A percentile compares a stretch with the other conserved stretches of the same genome.
These are phyloP conservation scores for Aspergillus sp. DNA, from an alignment of 2,329 filamentous ascomycete genomes.

Conservation along the genomic window DNA sequence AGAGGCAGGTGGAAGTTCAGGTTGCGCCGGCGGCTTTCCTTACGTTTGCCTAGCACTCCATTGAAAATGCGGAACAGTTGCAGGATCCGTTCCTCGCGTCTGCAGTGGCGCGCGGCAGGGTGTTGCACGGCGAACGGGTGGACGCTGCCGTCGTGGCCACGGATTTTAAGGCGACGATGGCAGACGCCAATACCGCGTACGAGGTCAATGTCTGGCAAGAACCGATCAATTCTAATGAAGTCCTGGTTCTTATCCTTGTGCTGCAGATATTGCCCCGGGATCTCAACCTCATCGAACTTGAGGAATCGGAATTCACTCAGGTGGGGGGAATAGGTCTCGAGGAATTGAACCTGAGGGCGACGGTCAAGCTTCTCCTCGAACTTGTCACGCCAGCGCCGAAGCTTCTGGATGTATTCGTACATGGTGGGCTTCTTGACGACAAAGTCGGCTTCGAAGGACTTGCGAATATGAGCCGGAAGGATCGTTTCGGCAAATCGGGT, in stretches of 20 bases:
- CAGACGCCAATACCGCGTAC: conserved; percentile 88
- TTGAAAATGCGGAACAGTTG: conserved; percentile 98
- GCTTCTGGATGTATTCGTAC: conserved; percentile 97
- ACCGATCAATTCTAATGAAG: conserved; percentile 95
- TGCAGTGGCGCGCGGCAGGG: conserved; percentile 85
- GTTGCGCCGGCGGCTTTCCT: conserved; percentile 90
- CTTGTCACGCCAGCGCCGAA: conserved; percentile 93
- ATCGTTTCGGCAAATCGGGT: conserved; percentile 96
- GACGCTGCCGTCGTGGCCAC: conserved; percentile 95
- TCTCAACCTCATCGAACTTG: conserved; percentile 97
- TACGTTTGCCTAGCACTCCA: conserved; percentile 83
- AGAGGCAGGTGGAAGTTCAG: conserved; percentile 93
- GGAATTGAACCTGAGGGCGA: conserved; percentile 67
- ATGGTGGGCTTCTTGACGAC: conserved; percentile 93
- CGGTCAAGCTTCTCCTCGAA: conserved; percentile 97
- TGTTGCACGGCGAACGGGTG: conserved; percentile 97
- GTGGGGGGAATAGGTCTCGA: conserved; percentile 86
- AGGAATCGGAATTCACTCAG: conserved; percentile 96
- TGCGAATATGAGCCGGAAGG: conserved; percentile 88
- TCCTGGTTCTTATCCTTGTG: conserved; percentile 99
- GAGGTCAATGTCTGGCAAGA: conserved; percentile 90
- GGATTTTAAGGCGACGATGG: conserved; percentile 89
- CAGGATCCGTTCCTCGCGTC: conserved; percentile 89
- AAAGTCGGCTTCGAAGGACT: conserved; percentile 97
- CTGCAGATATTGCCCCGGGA: conserved; percentile 93